Conservation (phyloP, 2,329 filamentous ascomycete species). For the Macrophomina phaseolina region DNA sequence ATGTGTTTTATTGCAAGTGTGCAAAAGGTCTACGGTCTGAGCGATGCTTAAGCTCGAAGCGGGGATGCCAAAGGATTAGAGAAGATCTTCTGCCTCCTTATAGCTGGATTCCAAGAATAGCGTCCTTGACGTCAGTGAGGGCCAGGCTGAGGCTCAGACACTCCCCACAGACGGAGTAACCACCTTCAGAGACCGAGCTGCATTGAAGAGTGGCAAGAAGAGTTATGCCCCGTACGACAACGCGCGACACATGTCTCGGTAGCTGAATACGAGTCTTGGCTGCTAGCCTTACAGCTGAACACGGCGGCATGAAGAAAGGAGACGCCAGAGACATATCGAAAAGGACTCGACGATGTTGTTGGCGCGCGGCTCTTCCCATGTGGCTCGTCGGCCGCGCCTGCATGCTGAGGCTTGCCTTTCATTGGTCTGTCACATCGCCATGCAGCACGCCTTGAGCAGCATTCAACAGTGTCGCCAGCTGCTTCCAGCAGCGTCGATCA, state of each 20-base stretch:
- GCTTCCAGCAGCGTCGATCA: not conserved
- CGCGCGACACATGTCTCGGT: constrained; percentile 7
- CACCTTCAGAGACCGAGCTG: not conserved
- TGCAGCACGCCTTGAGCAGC: constrained; percentile 7
- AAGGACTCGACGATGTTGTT: not conserved
- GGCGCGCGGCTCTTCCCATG: constrained; percentile 7
- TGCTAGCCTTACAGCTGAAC: constrained; percentile 13
- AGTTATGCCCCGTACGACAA: not conserved
- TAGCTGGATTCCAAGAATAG: constrained; percentile 18
- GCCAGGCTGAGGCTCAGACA: constrained; percentile 8
- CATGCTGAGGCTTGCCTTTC: no score
- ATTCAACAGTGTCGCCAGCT: not conserved
- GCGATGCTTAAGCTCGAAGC: not conserved
- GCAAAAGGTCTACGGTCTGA: constrained; percentile 1
- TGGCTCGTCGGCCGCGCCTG: not conserved
- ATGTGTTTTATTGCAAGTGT: constrained; percentile 8
- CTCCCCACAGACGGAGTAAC: not conserved
- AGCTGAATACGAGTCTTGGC: constrained; percentile 17
- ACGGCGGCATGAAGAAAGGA: constrained; percentile 12
- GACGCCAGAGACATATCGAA: not conserved
- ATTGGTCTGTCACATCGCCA: not conserved
- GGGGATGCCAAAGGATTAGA: not conserved
- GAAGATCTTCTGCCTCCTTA: constrained; percentile 21
- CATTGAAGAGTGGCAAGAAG: constrained; percentile 2
- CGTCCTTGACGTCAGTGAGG: constrained; percentile 7